Conservation (phyloP, 2,329 filamentous ascomycete species). For the Xylariaceae sp. region DNA sequence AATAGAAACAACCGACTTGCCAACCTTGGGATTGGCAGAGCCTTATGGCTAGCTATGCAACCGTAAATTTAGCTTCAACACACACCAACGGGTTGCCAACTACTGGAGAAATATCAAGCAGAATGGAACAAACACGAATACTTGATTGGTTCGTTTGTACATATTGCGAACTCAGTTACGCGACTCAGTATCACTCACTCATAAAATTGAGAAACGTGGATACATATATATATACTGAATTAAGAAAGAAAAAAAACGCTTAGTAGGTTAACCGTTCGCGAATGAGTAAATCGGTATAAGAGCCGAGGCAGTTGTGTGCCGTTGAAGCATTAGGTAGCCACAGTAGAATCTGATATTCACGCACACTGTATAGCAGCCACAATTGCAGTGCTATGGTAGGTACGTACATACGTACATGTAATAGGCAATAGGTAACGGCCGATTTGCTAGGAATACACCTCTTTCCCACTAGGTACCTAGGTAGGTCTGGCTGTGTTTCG, state of each 20-base stretch:
- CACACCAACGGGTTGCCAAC: too few species aligned
- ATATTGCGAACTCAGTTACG: neutral
- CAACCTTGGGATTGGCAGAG: conserved; percentile 9
- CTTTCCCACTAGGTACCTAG: neutral
- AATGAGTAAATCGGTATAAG: too few species aligned
- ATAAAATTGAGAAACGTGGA: neutral
- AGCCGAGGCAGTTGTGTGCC: neutral
- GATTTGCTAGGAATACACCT: neutral
- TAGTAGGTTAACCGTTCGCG: too few species aligned
- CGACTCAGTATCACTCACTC: neutral
- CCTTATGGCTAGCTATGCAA: conserved; percentile 1
- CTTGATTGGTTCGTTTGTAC: neutral
- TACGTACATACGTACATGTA: too few species aligned
- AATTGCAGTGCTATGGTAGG: too few species aligned
- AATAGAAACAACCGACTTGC: conserved; percentile 7
- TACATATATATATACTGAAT: too few species aligned
- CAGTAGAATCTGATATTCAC: neutral
- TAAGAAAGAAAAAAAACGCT: too few species aligned
- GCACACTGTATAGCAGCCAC: conserved; percentile 10
- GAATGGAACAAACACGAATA: neutral
- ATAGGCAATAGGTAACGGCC: too few species aligned
- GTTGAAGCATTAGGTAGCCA: neutral
- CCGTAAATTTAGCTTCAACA: neutral
- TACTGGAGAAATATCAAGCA: too few species aligned
- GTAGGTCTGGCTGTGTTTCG: neutral